These are phyloP conservation scores for Pythium rhizo-oryzae DNA, from an alignment of 352 stramenopile species.

Conservation along the genomic window DNA sequence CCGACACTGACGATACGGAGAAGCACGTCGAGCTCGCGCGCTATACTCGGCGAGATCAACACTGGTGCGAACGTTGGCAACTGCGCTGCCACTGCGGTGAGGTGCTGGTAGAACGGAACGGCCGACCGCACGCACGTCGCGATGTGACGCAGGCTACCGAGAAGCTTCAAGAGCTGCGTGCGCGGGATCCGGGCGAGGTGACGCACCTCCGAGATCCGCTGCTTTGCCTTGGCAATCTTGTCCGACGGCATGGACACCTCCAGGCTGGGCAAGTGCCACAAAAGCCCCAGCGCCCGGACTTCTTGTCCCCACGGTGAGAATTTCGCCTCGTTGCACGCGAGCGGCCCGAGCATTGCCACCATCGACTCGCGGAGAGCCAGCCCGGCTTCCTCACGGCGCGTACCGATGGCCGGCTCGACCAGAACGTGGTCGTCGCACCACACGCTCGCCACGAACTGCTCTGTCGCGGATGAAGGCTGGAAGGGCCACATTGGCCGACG, in stretches of 20 bases:
- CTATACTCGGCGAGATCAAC: too few species aligned
- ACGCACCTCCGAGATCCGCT: too few species aligned
- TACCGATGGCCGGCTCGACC: conserved; percentile 24
- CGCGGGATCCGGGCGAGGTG: not conserved
- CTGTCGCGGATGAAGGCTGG: too few species aligned
- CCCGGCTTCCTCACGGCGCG: conserved; percentile 20
- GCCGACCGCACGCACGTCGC: too few species aligned
- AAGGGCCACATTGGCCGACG: not conserved
- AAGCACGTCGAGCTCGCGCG: too few species aligned
- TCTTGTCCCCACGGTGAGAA: too few species aligned
- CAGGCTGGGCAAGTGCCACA: not conserved
- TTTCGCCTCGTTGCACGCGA: conserved; percentile 23
- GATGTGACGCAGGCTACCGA: too few species aligned
- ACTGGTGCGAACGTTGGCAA: too few species aligned
- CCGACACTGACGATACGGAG: too few species aligned
- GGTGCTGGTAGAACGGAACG: too few species aligned
- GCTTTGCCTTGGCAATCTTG: conserved; percentile 21
- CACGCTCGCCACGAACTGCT: too few species aligned
- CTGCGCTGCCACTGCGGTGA: too few species aligned
- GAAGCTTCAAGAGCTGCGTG: not conserved
- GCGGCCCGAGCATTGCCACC: conserved; percentile 18
- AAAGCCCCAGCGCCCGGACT: conserved; percentile 12
- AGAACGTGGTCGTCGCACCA: conserved; percentile 37
- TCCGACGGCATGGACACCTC: conserved; percentile 8
- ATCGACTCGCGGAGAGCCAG: conserved; percentile 23